A percentile compares a stretch with the other conserved stretches of the same genome.
Evolutionary conservation across 2,329 filamentous ascomycete genomes (phyloP).

Genomic region (Fusarium guadeloupense): DNA sequence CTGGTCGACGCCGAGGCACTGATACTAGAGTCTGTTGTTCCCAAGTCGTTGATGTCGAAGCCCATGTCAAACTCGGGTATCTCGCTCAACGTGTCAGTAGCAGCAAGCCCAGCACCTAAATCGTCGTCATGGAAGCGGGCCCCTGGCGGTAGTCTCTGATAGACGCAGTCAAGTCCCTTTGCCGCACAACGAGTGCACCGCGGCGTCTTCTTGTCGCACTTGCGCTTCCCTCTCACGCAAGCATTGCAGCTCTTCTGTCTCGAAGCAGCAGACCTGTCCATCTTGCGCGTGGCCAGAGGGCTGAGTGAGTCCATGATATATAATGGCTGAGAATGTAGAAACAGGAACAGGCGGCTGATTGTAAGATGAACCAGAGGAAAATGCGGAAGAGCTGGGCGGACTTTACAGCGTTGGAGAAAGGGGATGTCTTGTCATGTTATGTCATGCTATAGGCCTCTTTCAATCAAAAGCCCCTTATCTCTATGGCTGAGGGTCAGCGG

Average conservation of each 20-base stretch:
- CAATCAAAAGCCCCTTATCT: background rate
- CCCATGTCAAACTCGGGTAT: conserved; percentile 51
- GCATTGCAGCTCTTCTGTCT: conserved; percentile 61
- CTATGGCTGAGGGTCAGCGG: background rate
- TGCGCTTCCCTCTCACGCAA: conserved; percentile 58
- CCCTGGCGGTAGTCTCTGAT: conserved; percentile 49
- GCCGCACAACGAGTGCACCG: conserved; percentile 55
- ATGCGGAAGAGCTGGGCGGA: conserved; percentile 13
- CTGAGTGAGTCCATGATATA: conserved; percentile 41
- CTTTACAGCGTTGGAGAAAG: conserved; percentile 26
- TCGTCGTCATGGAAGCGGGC: conserved; percentile 36
- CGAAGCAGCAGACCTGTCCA: conserved; percentile 53
- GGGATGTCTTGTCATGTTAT: background rate
- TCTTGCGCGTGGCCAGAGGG: conserved; percentile 42
- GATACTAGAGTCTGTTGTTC: conserved; percentile 43
- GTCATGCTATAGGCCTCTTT: background rate
- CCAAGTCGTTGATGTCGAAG: conserved; percentile 49
- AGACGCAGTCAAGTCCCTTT: conserved; percentile 55
- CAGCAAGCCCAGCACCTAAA: conserved; percentile 16
- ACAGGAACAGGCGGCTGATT: background rate
- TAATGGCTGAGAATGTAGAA: background rate
- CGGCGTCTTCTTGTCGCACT: conserved; percentile 57
- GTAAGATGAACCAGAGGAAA: conserved; percentile 12
- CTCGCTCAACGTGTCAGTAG: conserved; percentile 15
- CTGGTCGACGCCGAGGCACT: conserved; percentile 29